These are phyloP conservation scores for Magnaporthiopsis rhizophila DNA, from an alignment of 2,329 filamentous ascomycete species.

Conservation along the genomic window DNA sequence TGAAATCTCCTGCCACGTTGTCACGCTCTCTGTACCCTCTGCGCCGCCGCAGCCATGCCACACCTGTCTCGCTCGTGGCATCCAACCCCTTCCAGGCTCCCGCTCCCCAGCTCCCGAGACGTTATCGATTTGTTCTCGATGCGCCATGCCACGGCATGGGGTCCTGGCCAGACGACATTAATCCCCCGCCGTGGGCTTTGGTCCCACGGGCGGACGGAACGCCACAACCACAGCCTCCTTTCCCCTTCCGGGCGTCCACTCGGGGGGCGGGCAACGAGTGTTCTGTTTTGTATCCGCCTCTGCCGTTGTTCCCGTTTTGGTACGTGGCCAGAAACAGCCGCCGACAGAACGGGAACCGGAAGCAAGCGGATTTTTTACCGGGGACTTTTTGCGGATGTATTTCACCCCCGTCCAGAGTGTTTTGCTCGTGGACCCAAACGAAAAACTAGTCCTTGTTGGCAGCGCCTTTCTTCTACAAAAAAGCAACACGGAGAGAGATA, in stretches of 20 bases:
- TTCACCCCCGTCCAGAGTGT: conserved; percentile 62
- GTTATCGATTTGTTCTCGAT: conserved; percentile 15
- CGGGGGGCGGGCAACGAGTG: not conserved
- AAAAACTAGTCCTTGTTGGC: conserved; percentile 93
- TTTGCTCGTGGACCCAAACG: conserved; percentile 33
- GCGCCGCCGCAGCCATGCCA: conserved; percentile 12
- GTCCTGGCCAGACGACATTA: conserved; percentile 51
- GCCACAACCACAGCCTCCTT: conserved; percentile 29
- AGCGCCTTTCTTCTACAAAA: conserved; percentile 49
- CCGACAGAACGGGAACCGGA: not conserved
- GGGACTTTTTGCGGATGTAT: conserved; percentile 79
- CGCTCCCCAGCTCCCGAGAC: conserved; percentile 22
- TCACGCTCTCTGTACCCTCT: conserved; percentile 35
- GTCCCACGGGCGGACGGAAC: conserved; percentile 35
- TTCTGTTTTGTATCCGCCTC: not conserved
- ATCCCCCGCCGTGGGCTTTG: conserved; percentile 34
- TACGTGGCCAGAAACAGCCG: not conserved
- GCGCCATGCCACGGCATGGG: conserved; percentile 36
- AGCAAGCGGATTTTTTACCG: not conserved
- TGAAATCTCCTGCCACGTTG: conserved; percentile 24
- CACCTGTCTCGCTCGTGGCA: conserved; percentile 15
- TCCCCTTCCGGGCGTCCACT: not conserved
- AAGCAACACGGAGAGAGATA: conserved; percentile 60
- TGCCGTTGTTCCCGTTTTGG: not conserved
- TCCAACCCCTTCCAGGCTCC: conserved; percentile 15